Conservation (phyloP, 495 filamentous ascomycete species). For the Choiromyces venosus region DNA sequence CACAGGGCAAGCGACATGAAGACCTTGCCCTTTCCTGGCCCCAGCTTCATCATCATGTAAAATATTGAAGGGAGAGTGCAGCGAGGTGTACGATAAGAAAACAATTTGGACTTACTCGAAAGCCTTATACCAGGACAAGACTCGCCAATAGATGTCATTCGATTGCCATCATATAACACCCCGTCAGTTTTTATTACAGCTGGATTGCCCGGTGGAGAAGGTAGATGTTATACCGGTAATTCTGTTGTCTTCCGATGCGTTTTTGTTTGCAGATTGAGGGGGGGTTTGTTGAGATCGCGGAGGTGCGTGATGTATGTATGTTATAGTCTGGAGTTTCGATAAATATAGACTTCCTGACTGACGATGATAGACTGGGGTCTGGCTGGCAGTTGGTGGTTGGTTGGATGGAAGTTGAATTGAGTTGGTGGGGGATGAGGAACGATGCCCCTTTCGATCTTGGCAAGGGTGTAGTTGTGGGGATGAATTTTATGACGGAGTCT, state of each 20-base stretch:
- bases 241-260: background rate
- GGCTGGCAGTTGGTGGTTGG: slow-evolving; percentile 1
- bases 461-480: background rate
- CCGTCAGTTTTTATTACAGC: background rate
- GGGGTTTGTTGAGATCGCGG: background rate
- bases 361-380: background rate
- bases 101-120: background rate
- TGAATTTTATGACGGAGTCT: background rate
- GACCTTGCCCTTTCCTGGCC: slow-evolving; percentile 41
- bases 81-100: slow-evolving; percentile 2
- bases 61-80: background rate
- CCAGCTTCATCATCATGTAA: slow-evolving; percentile 41
- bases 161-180: slow-evolving; percentile 3
- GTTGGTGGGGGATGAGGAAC: background rate
- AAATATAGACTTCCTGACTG: background rate
- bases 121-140: background rate
- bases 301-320: background rate
- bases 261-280: slow-evolving; percentile 4
- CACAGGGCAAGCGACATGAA: slow-evolving; percentile 36
- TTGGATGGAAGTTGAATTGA: background rate
- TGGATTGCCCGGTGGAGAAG: background rate
- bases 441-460: background rate
- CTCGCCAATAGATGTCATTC: background rate
- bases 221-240: background rate
- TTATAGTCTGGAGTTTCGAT: background rate